Evolutionary conservation across 495 filamentous ascomycete species (phyloP).

Genomic region (Jackrogersella multiformis): DNA sequence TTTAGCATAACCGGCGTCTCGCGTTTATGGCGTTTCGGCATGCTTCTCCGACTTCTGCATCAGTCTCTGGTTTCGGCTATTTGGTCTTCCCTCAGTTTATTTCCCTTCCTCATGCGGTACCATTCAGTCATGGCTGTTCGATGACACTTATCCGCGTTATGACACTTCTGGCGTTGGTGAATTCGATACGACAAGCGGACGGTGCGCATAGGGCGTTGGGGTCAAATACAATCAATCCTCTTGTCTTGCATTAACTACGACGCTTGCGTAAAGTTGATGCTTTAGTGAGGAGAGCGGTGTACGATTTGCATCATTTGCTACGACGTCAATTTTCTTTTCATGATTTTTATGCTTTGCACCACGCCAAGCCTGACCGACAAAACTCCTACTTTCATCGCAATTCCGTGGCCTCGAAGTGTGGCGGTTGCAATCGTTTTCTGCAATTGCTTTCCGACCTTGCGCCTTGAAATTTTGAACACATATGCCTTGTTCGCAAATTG

Average conservation of each 20-base stretch:
- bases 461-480: conserved; percentile 27
- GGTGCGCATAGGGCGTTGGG: conserved; percentile 24
- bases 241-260: conserved; percentile 24
- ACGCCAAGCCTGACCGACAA: conserved; percentile 15
- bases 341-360: conserved; percentile 27
- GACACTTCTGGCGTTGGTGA: conserved; percentile 38
- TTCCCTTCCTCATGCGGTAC: conserved; percentile 19
- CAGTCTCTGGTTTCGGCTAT: conserved; percentile 44
- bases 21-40: conserved; percentile 49
- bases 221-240: conserved; percentile 27
- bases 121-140: conserved; percentile 27
- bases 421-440: conserved; percentile 24
- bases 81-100: conserved; percentile 28
- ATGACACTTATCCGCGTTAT: conserved; percentile 33
- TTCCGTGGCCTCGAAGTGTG: conserved; percentile 14
- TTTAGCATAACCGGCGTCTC: conserved; percentile 47
- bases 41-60: conserved; percentile 44
- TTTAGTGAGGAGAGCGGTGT: conserved; percentile 23
- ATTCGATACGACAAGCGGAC: conserved; percentile 32
- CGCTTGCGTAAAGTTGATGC: conserved; percentile 24
- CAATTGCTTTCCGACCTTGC: conserved; percentile 20
- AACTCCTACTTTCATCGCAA: conserved; percentile 9
- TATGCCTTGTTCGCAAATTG: conserved; percentile 16
- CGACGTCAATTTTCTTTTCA: conserved; percentile 36
- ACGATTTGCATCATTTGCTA: conserved; percentile 41